These are phyloP conservation scores for Collybia sordida DNA, from an alignment of 768 basidiomycete genomes.

Conservation along the genomic window DNA sequence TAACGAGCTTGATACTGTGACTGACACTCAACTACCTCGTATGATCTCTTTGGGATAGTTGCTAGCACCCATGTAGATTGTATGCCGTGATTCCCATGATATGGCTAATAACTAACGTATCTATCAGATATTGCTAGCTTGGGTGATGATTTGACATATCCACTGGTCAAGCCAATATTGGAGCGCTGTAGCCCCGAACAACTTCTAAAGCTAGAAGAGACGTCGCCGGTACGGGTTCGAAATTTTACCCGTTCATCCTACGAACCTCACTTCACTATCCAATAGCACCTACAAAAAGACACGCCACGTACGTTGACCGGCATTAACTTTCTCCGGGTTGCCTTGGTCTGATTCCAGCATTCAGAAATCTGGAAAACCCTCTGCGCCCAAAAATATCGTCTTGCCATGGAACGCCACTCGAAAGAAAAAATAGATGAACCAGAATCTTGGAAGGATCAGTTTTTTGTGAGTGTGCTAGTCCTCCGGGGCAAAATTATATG, in stretches of 20 bases:
- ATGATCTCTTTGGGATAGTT: slow-evolving; percentile 34
- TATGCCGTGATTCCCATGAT: slow-evolving; percentile 28
- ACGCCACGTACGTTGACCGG: slow-evolving; percentile 47
- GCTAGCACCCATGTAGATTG: slow-evolving; percentile 61
- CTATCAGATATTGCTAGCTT: slow-evolving; percentile 60
- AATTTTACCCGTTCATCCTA: neutral
- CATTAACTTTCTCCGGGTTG: no score
- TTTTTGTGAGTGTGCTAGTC: slow-evolving; percentile 49
- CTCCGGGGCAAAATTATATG: slow-evolving; percentile 1
- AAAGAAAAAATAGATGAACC: slow-evolving; percentile 41
- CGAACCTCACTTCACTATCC: slow-evolving; percentile 2
- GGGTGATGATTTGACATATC: slow-evolving; percentile 61
- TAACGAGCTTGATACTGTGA: slow-evolving; percentile 3
- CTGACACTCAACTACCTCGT: slow-evolving; percentile 5
- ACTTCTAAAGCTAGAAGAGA: slow-evolving; percentile 64
- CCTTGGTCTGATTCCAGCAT: slow-evolving; percentile 2
- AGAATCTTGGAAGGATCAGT: slow-evolving; percentile 68
- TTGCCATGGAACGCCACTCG: slow-evolving; percentile 48
- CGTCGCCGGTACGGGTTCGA: slow-evolving; percentile 58
- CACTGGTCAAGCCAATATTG: slow-evolving; percentile 71
- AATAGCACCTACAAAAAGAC: slow-evolving; percentile 51
- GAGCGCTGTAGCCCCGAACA: slow-evolving; percentile 72
- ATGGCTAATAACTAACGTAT: slow-evolving; percentile 5
- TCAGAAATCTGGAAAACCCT: slow-evolving; percentile 68
- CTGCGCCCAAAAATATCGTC: slow-evolving; percentile 60